A percentile compares a stretch with the other conserved stretches of the same genome.
Evolutionary conservation across 2,329 filamentous ascomycete genomes (phyloP).

Genomic region (Pseudocercospora crystallina): DNA sequence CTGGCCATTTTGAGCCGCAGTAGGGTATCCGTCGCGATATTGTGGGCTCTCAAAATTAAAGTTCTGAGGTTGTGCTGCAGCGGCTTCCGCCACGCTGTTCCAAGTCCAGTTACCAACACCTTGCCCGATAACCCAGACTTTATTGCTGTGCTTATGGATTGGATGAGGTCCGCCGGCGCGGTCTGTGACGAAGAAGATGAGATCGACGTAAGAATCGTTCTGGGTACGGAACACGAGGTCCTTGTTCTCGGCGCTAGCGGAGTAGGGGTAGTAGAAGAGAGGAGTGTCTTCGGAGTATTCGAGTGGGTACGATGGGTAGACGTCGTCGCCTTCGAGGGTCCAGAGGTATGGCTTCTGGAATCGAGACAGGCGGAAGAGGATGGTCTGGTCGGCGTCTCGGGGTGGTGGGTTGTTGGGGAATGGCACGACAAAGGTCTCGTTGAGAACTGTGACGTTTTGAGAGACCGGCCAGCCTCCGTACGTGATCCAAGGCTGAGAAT

Average conservation of each 20-base stretch:
- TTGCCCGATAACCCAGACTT: constrained; percentile 57
- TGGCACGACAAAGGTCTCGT: constrained; percentile 9
- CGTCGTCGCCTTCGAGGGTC: constrained; percentile 5
- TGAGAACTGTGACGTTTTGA: constrained; percentile 8
- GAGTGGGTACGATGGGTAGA: constrained; percentile 7
- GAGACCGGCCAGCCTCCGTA: constrained; percentile 11
- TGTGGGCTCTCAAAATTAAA: constrained; percentile 62
- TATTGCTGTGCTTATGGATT: constrained; percentile 65
- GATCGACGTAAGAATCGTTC: constrained; percentile 37
- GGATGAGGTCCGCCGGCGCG: constrained; percentile 55
- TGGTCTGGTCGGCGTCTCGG: constrained; percentile 5
- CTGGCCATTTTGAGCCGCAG: constrained; percentile 3
- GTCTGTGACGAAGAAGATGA: constrained; percentile 30
- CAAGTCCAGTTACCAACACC: constrained; percentile 53
- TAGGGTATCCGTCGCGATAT: constrained; percentile 50
- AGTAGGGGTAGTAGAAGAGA: constrained; percentile 17
- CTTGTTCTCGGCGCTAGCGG: constrained; percentile 8
- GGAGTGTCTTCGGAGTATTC: constrained; percentile 12
- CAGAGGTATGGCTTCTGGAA: constrained; percentile 8
- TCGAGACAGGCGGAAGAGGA: constrained; percentile 14
- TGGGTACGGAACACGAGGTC: constrained; percentile 25
- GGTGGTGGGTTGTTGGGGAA: constrained; percentile 14
- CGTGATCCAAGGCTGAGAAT: constrained; percentile 8
- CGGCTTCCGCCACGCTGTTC: constrained; percentile 55
- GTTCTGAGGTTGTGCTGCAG: constrained; percentile 42